Conservation (phyloP, 352 stramenopile species). For the Pythium coloratum region DNA sequence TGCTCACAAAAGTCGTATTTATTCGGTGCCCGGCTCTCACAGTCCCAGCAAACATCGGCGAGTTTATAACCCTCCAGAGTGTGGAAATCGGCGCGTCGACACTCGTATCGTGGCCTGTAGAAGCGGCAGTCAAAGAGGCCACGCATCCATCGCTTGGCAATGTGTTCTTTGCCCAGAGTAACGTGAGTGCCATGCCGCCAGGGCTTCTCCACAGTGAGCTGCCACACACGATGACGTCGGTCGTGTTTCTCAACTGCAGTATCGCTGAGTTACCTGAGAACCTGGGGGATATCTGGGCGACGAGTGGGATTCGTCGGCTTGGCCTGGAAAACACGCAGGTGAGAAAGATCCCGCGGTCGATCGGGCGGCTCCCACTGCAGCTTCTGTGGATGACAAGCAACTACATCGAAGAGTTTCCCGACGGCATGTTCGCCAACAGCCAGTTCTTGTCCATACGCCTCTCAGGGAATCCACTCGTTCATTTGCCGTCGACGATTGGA, state of each 20-base stretch:
- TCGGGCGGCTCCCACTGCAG: neutral
- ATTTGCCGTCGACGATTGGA: neutral
- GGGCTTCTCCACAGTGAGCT: conserved; percentile 7
- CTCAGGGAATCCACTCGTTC: conserved; percentile 1
- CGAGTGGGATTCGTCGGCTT: neutral
- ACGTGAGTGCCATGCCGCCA: neutral
- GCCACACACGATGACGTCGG: neutral
- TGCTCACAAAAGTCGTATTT: conserved; percentile 3
- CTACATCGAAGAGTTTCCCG: neutral
- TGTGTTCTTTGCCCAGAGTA: neutral
- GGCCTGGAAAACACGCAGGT: neutral
- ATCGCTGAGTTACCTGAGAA: conserved; percentile 5
- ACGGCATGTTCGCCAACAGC: conserved; percentile 5
- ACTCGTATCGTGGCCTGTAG: conserved; percentile 12
- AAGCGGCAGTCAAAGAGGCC: neutral
- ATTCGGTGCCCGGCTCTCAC: conserved; percentile 21
- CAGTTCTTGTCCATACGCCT: neutral
- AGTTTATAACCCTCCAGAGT: conserved; percentile 6
- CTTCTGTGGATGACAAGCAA: conserved; percentile 1
- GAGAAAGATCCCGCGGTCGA: neutral
- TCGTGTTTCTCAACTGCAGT: conserved; percentile 17
- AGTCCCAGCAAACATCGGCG: conserved; percentile 5
- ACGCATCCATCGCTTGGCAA: neutral
- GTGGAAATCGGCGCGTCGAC: conserved; percentile 19
- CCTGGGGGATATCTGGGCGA: conserved; percentile 12